Conservation (phyloP, 1,284 basidiomycete species). For the Ustilago nuda region DNA sequence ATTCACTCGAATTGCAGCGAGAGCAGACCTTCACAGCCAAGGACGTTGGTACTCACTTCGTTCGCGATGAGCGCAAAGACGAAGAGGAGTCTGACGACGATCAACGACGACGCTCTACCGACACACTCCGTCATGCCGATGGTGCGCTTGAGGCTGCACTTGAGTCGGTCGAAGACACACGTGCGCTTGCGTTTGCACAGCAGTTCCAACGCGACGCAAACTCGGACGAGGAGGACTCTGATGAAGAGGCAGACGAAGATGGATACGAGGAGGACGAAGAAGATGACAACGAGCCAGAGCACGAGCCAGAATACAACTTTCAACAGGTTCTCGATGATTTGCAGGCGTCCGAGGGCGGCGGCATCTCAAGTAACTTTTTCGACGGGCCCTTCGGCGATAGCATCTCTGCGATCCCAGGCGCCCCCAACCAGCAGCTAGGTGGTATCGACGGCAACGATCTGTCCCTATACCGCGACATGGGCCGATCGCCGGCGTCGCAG, state of each 20-base stretch:
- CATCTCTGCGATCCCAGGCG: constrained; percentile 17
- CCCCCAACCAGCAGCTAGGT: constrained; percentile 11
- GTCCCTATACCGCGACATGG: constrained; percentile 34
- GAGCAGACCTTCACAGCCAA: constrained; percentile 50
- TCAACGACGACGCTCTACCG: constrained; percentile 49
- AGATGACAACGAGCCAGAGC: constrained; percentile 45
- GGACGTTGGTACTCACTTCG: constrained; percentile 31
- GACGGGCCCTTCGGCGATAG: constrained; percentile 41
- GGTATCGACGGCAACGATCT: constrained; percentile 24
- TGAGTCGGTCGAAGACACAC: constrained; percentile 48
- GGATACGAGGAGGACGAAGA: constrained; percentile 52
- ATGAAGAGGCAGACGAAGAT: constrained; percentile 44
- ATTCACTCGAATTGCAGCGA: constrained; percentile 43
- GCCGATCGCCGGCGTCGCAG: constrained; percentile 8
- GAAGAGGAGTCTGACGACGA: constrained; percentile 38
- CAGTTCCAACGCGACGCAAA: constrained; percentile 44
- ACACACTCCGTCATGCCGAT: constrained; percentile 44
- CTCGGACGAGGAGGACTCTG: constrained; percentile 38
- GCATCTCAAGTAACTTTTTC: constrained; percentile 38
- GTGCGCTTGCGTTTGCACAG: constrained; percentile 46
- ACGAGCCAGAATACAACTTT: constrained; percentile 34
- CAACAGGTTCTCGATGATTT: constrained; percentile 38
- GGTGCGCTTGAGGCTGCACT: constrained; percentile 40
- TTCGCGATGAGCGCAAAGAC: constrained; percentile 17
- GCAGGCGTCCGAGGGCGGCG: constrained; percentile 22